These are phyloP conservation scores for Alternaria consortialis DNA, from an alignment of 2,329 filamentous ascomycete genomes.

Conservation along the genomic window DNA sequence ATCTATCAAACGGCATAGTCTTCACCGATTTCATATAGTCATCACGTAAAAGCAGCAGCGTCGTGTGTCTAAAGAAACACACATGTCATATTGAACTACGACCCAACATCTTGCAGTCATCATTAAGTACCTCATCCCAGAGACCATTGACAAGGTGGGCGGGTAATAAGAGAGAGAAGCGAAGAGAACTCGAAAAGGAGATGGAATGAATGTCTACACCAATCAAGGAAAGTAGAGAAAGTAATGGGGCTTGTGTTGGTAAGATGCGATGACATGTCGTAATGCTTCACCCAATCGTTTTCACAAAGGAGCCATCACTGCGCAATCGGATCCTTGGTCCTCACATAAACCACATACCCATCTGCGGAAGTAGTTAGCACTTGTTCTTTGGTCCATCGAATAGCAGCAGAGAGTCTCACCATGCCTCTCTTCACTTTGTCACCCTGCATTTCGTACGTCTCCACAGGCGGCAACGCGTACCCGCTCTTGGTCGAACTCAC, in stretches of 20 bases:
- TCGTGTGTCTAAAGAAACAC: neutral
- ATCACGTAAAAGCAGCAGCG: neutral
- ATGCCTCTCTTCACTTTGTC: slow-evolving; percentile 2
- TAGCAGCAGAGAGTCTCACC: slow-evolving; percentile 1
- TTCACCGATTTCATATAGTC: neutral
- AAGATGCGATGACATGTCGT: neutral
- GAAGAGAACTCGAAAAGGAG: neutral
- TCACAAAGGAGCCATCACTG: neutral
- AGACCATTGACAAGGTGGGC: neutral
- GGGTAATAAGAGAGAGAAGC: neutral
- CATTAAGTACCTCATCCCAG: neutral
- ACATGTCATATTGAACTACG: neutral
- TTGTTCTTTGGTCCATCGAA: neutral
- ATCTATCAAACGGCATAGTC: neutral
- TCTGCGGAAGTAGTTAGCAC: slow-evolving; percentile 14
- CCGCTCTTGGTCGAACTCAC: slow-evolving; percentile 16
- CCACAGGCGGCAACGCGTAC: slow-evolving; percentile 2
- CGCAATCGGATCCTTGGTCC: neutral
- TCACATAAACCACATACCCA: slow-evolving; percentile 24
- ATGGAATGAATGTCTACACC: neutral
- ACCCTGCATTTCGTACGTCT: neutral
- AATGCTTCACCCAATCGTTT: neutral
- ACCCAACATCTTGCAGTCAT: neutral
- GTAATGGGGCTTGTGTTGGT: neutral
- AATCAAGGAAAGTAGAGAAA: slow-evolving; percentile 11